Evolutionary conservation across 2,329 filamentous ascomycete genomes (phyloP), one percentile per base, ranked within the genome.

Genomic region (Alternaria dauci): DNA sequence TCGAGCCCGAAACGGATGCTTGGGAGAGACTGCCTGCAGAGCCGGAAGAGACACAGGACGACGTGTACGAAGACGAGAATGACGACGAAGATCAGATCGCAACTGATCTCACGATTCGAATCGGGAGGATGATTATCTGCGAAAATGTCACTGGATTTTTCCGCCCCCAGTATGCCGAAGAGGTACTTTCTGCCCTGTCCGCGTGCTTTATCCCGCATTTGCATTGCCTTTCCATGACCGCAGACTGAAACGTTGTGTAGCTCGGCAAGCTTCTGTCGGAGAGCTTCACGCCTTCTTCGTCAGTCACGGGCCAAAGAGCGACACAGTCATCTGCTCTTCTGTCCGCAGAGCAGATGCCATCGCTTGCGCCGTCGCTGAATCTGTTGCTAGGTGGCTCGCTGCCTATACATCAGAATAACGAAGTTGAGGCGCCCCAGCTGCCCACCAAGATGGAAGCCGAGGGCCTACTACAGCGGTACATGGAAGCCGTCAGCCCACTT

Each of bases 101-200:
- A 28, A 77, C 74, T 2, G 76, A 78, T 67, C 70, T 78, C 36
- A 78, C 75, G 16, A 77, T 78, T 56, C 71, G 75, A 11, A 78
- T 78, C 47, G 76, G 76, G 25, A 71, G 76, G 56, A 78, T 78
- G 76, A 77, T 78, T 36, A 77, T 78, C n/a, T 77, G 75, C 60
- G 76, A 78, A 46, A 78, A 77, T 28, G 73, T 78, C 41, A 76
- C 75, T 61, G 76, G 76, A 39, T 77, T 78, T 54, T 78, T 78
- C 52, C 75, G 75, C 38, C 76, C 76, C 56, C 76, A 78, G 59
- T 78, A 78, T 65, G 76, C 76, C 55, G 76, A 78, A 76, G 76
- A 78, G 74, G 76, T 78, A 77, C 58, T 69, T 55, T 70, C 53
- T 50, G 55, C 66, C 64, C 65, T 67, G 30, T 62, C 55, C 44